phyloP scores from a whole-genome alignment of 345 rosid species.

The Eucalyptus polyanthemos region DNA sequence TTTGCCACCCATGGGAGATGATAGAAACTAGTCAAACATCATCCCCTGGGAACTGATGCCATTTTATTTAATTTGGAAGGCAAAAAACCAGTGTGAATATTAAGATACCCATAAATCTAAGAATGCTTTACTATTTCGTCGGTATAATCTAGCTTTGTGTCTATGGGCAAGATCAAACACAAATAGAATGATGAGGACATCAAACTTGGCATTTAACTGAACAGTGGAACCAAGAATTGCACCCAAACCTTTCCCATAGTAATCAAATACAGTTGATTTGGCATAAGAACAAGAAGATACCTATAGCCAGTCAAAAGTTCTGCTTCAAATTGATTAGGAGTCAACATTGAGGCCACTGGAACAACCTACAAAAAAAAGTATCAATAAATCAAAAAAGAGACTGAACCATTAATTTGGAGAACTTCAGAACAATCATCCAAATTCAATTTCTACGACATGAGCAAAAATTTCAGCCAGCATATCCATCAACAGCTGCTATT shows the following conservation, averaged over 20 bases:
- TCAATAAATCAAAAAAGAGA: neutral
- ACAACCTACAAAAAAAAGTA: conserved; percentile 45
- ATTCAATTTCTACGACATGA: neutral
- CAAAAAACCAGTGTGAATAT: neutral
- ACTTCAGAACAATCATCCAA: neutral
- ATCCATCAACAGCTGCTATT: neutral
- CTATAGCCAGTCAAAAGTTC: conserved; percentile 79
- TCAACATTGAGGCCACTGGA: conserved; percentile 97
- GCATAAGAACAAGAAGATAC: conserved; percentile 16
- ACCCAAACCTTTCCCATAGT: neutral
- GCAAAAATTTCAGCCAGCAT: neutral
- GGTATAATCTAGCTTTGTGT: neutral
- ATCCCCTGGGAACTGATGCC: neutral
- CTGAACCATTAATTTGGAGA: neutral
- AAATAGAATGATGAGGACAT: neutral
- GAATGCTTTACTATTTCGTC: neutral
- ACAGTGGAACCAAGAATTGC: neutral
- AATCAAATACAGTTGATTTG: neutral
- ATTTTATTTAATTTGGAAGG: neutral
- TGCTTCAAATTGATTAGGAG: conserved; percentile 99
- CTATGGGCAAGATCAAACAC: neutral
- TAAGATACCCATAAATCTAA: neutral
- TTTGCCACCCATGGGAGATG: neutral
- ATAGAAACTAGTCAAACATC: neutral
- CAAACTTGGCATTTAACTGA: neutral